phyloP scores from a whole-genome alignment of 1,139 yeast genomes.

The Barnettozyma hawaiiensis region DNA sequence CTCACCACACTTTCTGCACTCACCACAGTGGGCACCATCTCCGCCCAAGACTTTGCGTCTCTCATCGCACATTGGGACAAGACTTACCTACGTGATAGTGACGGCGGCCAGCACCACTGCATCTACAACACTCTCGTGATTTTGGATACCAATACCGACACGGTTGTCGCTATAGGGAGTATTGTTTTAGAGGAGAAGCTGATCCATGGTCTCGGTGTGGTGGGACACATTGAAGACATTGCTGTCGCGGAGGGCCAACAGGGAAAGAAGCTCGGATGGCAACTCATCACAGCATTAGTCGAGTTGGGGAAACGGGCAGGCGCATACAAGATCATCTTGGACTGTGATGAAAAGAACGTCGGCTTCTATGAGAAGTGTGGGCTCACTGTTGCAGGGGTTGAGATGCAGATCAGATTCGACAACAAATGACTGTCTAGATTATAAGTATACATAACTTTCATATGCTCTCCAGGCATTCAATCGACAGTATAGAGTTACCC shows the following conservation, averaged over 20 bases:
- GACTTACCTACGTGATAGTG: constrained; percentile 22
- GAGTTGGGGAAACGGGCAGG: constrained; percentile 54
- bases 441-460: constrained; percentile 7
- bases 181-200: constrained; percentile 55
- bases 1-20: constrained; percentile 46
- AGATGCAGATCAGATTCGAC: constrained; percentile 47
- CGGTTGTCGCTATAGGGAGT: constrained; percentile 44
- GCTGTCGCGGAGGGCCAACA: constrained; percentile 74
- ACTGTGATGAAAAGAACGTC: constrained; percentile 77
- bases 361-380: constrained; percentile 90
- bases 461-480: constrained; percentile 39
- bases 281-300: constrained; percentile 58
- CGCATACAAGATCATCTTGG: constrained; percentile 85
- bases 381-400: constrained; percentile 57
- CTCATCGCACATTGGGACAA: constrained; percentile 46
- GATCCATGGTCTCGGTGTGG: constrained; percentile 74
- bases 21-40: constrained; percentile 61
- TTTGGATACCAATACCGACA: constrained; percentile 34
- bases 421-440: constrained; percentile 3
- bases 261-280: constrained; percentile 74
- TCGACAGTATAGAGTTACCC: constrained; percentile 57
- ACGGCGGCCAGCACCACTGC: too few relatives aligned
- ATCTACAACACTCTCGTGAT: constrained; percentile 61
- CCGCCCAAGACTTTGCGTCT: constrained; percentile 37
- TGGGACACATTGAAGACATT: constrained; percentile 95